Base-by-base conservation (phyloP, 2,329 filamentous ascomycete species). In the Aspergillus oerlinghausenensis region DNA sequence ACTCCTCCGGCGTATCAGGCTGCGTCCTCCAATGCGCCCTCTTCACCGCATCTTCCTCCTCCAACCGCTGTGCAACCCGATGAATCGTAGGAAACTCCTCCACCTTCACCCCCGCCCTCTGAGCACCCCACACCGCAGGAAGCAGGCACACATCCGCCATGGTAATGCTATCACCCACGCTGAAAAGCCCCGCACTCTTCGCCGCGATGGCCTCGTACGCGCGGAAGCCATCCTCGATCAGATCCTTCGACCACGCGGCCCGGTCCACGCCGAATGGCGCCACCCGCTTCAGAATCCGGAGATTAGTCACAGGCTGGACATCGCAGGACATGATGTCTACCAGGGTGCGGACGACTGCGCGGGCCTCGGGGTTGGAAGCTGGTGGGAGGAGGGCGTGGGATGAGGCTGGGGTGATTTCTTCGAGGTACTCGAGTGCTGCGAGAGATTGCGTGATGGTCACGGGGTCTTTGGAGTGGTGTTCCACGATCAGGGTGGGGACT, bases 391-490 rank as follows among this genome's bases (percentile, higher is more conserved):
- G 75, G 0, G 73, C 62, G 0, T 67, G 64, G 0, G 64, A 64
- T 0, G 79, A 75, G 11, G 78, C 63, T 0, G 81, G 78, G 47
- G 79, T 78, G 1, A 70, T 69, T 61, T 87, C 84, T 50, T 87
- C 84, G 2, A 88, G 76, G 59, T 82, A 88, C 64, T 87, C 84
- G 3, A 88, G 74, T 0, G 83, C 84, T 1, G 85, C 81, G 38
- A 85, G 67, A 4, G 83, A 86, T 64, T 86, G 83, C 4, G 77
- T 79, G 29, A 82, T 78, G n/a, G 71, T 73, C 42, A 83, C 42
- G 1, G 65, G 51, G 17, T 50, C 26, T 48, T 52, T 40, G 26
- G 61, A 54, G 17, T 64, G 58, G 2, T 69, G 55, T 5, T 72
- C 68, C 56, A 76, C 67, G 21, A 81, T 67, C 26, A 87, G 77